A percentile compares a stretch with the other conserved stretches of the same genome.
phyloP scores from a whole-genome alignment of 192 early-diverging fungal genomes.

The Podochytrium sp. region DNA sequence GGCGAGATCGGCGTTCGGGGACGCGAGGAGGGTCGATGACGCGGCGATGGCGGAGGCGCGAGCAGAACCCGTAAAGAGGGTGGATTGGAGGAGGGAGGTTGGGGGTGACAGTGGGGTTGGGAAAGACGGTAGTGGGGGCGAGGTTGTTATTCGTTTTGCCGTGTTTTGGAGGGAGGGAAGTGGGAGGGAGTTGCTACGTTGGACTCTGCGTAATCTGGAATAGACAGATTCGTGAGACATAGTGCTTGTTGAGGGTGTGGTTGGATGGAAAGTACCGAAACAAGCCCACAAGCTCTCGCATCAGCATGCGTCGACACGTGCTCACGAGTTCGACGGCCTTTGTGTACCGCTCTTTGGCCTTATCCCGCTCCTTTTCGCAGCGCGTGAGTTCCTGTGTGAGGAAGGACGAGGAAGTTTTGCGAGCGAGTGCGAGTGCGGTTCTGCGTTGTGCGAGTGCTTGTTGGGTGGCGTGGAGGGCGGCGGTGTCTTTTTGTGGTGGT shows the following conservation, averaged over 20 bases:
- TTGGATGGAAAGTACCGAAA: not conserved
- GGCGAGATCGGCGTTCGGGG: slow-evolving; percentile 16
- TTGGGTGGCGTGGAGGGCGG: too few species aligned
- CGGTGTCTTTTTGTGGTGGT: too few species aligned
- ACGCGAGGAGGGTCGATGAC: not conserved
- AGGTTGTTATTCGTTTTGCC: too few species aligned
- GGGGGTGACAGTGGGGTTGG: not conserved
- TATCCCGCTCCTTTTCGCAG: not conserved
- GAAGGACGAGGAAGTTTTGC: too few species aligned
- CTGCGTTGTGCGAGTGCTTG: too few species aligned
- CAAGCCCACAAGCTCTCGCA: slow-evolving; percentile 44
- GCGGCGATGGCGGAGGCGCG: not conserved
- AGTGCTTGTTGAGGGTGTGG: too few species aligned
- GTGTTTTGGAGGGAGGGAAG: slow-evolving; percentile 6
- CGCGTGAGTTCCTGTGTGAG: too few species aligned
- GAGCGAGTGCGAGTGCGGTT: too few species aligned
- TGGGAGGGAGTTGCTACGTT: not conserved
- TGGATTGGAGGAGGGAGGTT: not conserved
- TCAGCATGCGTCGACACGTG: slow-evolving; percentile 36
- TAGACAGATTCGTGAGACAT: too few species aligned
- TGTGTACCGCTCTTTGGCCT: not conserved
- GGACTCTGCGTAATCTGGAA: not conserved
- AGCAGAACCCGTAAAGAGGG: too few species aligned
- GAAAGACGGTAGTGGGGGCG: not conserved
- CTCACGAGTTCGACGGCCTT: slow-evolving; percentile 17